A percentile compares a stretch with the other conserved stretches of the same genome.
phyloP scores from a whole-genome alignment of 148 eudicot species.

The Pharnaceum exiguum region DNA sequence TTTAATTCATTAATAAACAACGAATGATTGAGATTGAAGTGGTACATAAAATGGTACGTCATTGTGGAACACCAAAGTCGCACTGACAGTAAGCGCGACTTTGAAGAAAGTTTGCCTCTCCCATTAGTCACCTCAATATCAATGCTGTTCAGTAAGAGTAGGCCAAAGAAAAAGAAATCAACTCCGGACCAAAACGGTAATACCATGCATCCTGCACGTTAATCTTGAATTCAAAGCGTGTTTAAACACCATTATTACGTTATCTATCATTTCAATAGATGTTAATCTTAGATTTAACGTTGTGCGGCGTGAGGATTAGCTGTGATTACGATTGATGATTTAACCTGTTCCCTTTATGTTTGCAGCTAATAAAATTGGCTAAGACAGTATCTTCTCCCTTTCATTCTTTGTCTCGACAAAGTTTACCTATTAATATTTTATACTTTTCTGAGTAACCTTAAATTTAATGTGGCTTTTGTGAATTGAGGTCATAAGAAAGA shows the following conservation, averaged over 20 bases:
- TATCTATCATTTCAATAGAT: slow-evolving; percentile 12
- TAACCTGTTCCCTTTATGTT: background rate
- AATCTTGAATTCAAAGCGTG: slow-evolving; percentile 3
- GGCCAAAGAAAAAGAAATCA: slow-evolving; percentile 4
- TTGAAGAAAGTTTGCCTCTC: too few species aligned
- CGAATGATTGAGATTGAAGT: too few species aligned
- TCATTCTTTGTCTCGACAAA: too few species aligned
- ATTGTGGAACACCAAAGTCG: slow-evolving; percentile 13
- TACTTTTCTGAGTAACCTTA: too few species aligned
- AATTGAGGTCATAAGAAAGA: too few species aligned
- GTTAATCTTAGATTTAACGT: slow-evolving; percentile 1
- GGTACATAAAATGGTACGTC: too few species aligned
- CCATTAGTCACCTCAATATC: slow-evolving; percentile 19
- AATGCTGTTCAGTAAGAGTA: slow-evolving; percentile 16
- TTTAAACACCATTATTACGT: slow-evolving; percentile 2
- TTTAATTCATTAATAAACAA: too few species aligned
- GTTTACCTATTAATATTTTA: too few species aligned
- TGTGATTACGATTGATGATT: slow-evolving; percentile 1
- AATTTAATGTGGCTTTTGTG: too few species aligned
- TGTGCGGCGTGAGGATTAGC: slow-evolving; percentile 3
- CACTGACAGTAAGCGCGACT: slow-evolving; percentile 20
- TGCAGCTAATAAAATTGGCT: background rate
- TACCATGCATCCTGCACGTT: slow-evolving; percentile 8
- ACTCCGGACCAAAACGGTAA: background rate
- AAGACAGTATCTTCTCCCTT: slow-evolving; percentile 1